Evolutionary conservation across 495 filamentous ascomycete species (phyloP), one percentile per base, ranked within the genome.

Genomic region (Hypoxylon cercidicola): DNA sequence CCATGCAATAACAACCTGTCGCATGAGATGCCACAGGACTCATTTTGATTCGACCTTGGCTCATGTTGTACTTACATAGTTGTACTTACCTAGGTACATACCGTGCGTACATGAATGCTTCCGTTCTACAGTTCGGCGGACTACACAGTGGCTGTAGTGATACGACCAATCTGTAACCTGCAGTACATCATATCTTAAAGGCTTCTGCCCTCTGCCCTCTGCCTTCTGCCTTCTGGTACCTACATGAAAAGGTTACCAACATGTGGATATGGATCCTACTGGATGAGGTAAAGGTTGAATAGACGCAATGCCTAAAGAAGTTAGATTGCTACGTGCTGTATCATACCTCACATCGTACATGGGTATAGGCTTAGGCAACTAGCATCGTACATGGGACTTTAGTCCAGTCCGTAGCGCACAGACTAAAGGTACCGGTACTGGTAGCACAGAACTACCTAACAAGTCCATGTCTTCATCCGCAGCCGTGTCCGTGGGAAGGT

Each of bases 91-190:
- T n/a, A n/a, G n/a, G 25, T 7, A 28, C 25, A 28, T 28, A 28
- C 25, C 3, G 3, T 28, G 25, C 25, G 7, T 28, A 28, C 7
- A 28, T 28, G 25, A 3, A 7, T 28, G 25, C 25, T 28, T 28
- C n/a, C 45, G 60, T 20, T 63, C 23, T 63, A 63, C 60, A 30
- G 44, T 54, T 54, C 50, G 1, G 25, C 3, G 51, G 41, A 43
- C 39, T 19, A 15, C 28, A 18, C 11, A 35, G 37, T 51, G 37
- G 55, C n/a, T n/a, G 25, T 28, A 28, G 25, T 65, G 48, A 48
- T 64, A 59, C 40, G 57, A 50, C 48, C 23, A 53, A n/a, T 11
- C 16, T 41, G 19, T 37, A 25, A 37, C 13, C 23, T 19, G n/a
- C 40, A 43, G 40, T 9, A 44, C 41, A 15, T 44, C 7, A 28